Evolutionary conservation across 768 basidiomycete species (phyloP).

Genomic region (Jaapia argillacea): DNA sequence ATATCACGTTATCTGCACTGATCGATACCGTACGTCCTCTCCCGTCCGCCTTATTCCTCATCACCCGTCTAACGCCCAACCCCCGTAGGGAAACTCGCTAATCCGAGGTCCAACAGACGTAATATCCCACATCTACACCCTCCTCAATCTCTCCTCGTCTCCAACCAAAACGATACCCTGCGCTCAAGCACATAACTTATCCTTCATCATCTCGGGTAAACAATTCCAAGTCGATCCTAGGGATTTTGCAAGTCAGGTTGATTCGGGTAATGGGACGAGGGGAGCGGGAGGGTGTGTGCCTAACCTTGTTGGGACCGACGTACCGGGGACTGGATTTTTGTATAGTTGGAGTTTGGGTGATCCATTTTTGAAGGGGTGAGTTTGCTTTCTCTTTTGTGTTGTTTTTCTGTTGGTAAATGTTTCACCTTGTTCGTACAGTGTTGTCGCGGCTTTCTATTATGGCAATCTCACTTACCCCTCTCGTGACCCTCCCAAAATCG

Average conservation of each 20-base stretch:
- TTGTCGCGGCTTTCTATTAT: constrained; percentile 58
- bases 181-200: constrained; percentile 46
- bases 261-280: constrained; percentile 8
- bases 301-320: constrained; percentile 55
- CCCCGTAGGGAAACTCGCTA: constrained; percentile 58
- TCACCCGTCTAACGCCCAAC: neutral
- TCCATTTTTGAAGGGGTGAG: constrained; percentile 69
- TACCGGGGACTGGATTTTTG: constrained; percentile 48
- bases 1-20: constrained; percentile 54
- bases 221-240: constrained; percentile 69
- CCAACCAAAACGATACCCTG: constrained; percentile 48
- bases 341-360: constrained; percentile 74
- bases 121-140: constrained; percentile 13
- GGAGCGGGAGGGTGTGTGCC: constrained; percentile 38
- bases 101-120: constrained; percentile 68
- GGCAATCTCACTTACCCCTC: constrained; percentile 65
- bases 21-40: constrained; percentile 52
- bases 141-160: constrained; percentile 20
- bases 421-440: constrained; percentile 28
- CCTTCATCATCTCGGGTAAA: constrained; percentile 59
- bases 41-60: neutral
- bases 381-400: constrained; percentile 5
- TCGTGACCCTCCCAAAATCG: constrained; percentile 56
- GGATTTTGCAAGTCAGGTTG: constrained; percentile 46
- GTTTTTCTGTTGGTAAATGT: neutral